Percentiles rank a stretch among this genome's conserved stretches.
These are phyloP conservation scores for Tylopilus subfusipes DNA, from an alignment of 768 basidiomycete species.

Conservation along the genomic window DNA sequence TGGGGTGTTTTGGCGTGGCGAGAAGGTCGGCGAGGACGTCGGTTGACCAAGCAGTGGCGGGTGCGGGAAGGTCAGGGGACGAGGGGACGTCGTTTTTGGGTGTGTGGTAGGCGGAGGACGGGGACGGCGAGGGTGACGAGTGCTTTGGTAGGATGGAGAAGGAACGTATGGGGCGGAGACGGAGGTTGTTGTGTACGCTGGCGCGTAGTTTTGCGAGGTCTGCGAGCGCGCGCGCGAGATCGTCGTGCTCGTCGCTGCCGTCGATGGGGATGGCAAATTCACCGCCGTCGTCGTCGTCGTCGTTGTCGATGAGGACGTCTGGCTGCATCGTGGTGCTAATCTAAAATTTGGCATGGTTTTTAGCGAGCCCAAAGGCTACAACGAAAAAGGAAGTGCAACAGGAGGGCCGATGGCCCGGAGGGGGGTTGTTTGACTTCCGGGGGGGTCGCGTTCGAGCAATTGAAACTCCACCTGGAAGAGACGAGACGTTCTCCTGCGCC, in stretches of 20 bases:
- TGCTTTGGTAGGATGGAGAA: conserved; percentile 47
- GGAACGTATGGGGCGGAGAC: conserved; percentile 72
- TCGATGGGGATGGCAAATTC: conserved; percentile 18
- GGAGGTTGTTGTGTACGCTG: conserved; percentile 73
- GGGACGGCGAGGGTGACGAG: conserved; percentile 32
- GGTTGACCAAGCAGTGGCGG: conserved; percentile 36
- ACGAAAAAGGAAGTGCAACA: too few relatives aligned
- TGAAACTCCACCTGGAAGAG: conserved; percentile 29
- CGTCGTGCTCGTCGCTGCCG: conserved; percentile 38
- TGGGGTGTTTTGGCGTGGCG: conserved; percentile 46
- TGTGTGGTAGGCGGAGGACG: conserved; percentile 52
- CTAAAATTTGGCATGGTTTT: too few relatives aligned
- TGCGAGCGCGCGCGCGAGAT: conserved; percentile 64
- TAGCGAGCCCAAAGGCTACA: too few relatives aligned
- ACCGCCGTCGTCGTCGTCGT: conserved; percentile 28
- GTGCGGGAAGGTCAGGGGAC: conserved; percentile 14
- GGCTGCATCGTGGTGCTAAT: conserved; percentile 7
- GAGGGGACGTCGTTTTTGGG: conserved; percentile 25
- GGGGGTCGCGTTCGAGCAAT: conserved; percentile 19
- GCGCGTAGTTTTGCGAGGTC: conserved; percentile 65
- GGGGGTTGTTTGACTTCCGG: conserved; percentile 16
- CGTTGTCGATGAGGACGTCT: conserved; percentile 18
- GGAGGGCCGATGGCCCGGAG: too few relatives aligned
- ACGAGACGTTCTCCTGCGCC: too few relatives aligned
- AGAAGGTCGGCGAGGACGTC: conserved; percentile 48